A percentile compares a stretch with the other conserved stretches of the same genome.
These are phyloP conservation scores for Aureobasidium zeae DNA, from an alignment of 2,329 filamentous ascomycete species.

Conservation along the genomic window DNA sequence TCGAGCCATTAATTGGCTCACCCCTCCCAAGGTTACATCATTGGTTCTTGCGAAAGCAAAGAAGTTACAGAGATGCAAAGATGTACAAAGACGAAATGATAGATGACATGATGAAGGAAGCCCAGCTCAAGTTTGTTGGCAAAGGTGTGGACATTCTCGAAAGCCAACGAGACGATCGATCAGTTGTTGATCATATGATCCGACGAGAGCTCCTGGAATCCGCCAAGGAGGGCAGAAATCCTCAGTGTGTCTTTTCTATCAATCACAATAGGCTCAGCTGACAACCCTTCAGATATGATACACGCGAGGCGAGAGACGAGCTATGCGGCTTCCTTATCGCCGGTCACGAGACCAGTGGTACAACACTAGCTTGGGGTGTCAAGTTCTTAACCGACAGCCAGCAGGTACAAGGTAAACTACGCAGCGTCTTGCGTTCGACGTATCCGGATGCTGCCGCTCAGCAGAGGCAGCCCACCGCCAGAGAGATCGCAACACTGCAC, in stretches of 20 bases:
- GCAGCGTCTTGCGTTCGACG: constrained; percentile 23
- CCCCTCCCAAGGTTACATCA: constrained; percentile 23
- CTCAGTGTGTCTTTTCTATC: constrained; percentile 18
- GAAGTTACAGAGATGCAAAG: constrained; percentile 14
- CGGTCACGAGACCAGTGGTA: constrained; percentile 40
- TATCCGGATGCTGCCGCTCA: constrained; percentile 22
- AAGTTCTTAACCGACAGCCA: constrained; percentile 33
- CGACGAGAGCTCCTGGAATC: constrained; percentile 28
- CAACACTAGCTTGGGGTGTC: constrained; percentile 34
- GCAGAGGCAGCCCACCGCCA: constrained; percentile 23
- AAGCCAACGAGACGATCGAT: constrained; percentile 25
- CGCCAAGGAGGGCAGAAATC: constrained; percentile 26
- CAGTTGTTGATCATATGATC: constrained; percentile 32
- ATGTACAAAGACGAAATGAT: constrained; percentile 27
- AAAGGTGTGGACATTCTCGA: constrained; percentile 20
- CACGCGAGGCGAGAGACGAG: constrained; percentile 23
- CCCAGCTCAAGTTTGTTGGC: constrained; percentile 22
- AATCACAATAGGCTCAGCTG: background rate
- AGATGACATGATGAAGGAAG: constrained; percentile 27
- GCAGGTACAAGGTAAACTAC: constrained; percentile 30
- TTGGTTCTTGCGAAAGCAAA: constrained; percentile 18
- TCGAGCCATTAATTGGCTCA: constrained; percentile 20
- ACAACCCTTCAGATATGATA: constrained; percentile 18
- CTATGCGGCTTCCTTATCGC: constrained; percentile 31
- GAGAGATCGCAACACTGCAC: constrained; percentile 25